Evolutionary conservation across 2,329 filamentous ascomycete species (phyloP).

Genomic region (Hypoxylon sp.): DNA sequence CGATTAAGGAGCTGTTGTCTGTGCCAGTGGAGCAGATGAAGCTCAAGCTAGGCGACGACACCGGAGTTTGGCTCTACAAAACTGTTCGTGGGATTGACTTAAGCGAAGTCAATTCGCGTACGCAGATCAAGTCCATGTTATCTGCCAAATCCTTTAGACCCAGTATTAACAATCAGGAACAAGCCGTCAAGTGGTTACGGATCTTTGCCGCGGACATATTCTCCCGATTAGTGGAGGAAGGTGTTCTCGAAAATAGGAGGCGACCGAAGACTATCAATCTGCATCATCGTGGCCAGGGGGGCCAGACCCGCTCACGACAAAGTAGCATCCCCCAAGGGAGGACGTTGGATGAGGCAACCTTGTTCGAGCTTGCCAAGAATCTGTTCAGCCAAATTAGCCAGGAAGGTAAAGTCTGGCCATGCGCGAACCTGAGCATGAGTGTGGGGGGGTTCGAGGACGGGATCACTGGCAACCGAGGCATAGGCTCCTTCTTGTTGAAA

Average conservation of each 20-base stretch:
- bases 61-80: conserved; percentile 86
- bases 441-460: conserved; percentile 95
- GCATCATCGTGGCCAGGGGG: conserved; percentile 79
- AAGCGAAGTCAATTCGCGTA: conserved; percentile 90
- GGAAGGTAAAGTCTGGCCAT: conserved; percentile 89
- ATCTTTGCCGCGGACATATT: conserved; percentile 96
- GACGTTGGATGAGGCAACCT: conserved; percentile 76
- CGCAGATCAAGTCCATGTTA: conserved; percentile 97
- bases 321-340: conserved; percentile 83
- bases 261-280: conserved; percentile 88
- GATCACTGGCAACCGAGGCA: conserved; percentile 85
- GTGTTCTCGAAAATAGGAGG: conserved; percentile 87
- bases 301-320: conserved; percentile 81
- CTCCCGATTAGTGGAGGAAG: conserved; percentile 90
- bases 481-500: conserved; percentile 87
- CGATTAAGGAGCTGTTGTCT: conserved; percentile 80
- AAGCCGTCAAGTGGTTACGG: conserved; percentile 86
- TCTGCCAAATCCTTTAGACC: conserved; percentile 96
- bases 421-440: conserved; percentile 88
- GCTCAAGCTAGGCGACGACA: conserved; percentile 84
- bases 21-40: conserved; percentile 83
- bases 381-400: conserved; percentile 83
- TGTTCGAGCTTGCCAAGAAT: conserved; percentile 83
- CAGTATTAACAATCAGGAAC: conserved; percentile 81
- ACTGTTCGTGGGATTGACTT: conserved; percentile 87